Evolutionary conservation across 768 basidiomycete species (phyloP), one percentile per base, ranked within the genome.

Genomic region (Kwoniella pini): DNA sequence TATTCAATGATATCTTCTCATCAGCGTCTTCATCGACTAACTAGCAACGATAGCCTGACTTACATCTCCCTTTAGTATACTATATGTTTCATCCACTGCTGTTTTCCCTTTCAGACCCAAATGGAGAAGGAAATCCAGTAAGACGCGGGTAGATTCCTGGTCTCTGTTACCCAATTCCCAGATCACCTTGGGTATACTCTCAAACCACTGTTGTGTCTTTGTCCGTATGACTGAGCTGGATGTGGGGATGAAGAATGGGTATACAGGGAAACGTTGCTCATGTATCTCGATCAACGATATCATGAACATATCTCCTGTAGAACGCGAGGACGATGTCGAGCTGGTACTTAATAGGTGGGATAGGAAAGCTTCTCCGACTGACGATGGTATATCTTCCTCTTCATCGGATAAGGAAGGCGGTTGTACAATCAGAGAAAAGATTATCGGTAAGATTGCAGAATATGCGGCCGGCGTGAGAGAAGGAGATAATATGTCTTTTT

Each of bases 91-190:
- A 31, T 54, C 67, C 11, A 63, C 50, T 28, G 67, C 63, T 10
- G 55, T 57, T 15, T 40, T 24, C 17, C 69, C 74, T 54, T 68
- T 68, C 43, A 68, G 54, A 0, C 72, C 77, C 10, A 79, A 54
- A 40, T 67, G 58, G 43, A 91, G 81, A 39, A 95, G 75, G 63
- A 88, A 82, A 11, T 82, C 82, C 24, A 90, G 73, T 40, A 90
- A 84, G 17, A 68, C 43, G 65, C 89, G 85, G 0, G 87, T 86
- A 3, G 83, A 79, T 1, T 76, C 66, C 17, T 83, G 72, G 71
- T 90, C 84, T 54, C 77, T 83, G 10, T 77, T 78, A 2, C 88
- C 87, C 10, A 88, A 77, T 76, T 97, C 93, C 94, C 94, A 97
- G 3, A 97, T 80, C 5, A 83, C 82, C 77, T 85, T 87, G 0